Evolutionary conservation across 495 filamentous ascomycete genomes (phyloP).

Genomic region (Hypoxylon cercidicola): DNA sequence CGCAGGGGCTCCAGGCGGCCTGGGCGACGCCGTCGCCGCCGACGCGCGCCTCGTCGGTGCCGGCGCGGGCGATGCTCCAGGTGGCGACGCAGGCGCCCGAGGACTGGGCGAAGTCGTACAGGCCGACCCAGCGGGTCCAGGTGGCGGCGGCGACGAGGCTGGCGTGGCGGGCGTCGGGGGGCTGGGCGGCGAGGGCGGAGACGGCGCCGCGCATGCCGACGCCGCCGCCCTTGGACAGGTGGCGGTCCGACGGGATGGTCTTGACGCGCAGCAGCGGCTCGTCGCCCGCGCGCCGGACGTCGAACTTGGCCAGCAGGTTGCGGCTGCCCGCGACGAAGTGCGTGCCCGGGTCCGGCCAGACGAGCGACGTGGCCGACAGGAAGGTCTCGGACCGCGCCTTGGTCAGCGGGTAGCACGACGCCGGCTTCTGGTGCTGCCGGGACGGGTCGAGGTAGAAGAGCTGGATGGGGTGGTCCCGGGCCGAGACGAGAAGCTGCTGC

Average conservation of each 20-base stretch:
- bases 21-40: slow-evolving; percentile 79
- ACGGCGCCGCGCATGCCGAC: slow-evolving; percentile 87
- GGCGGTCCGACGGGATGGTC: slow-evolving; percentile 80
- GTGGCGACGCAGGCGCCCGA: slow-evolving; percentile 73
- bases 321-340: slow-evolving; percentile 78
- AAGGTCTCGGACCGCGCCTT: slow-evolving; percentile 81
- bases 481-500: slow-evolving; percentile 73
- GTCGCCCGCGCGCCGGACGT: slow-evolving; percentile 71
- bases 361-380: slow-evolving; percentile 77
- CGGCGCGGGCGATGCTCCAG: slow-evolving; percentile 64
- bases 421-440: slow-evolving; percentile 54
- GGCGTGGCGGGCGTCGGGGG: slow-evolving; percentile 39
- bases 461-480: slow-evolving; percentile 78
- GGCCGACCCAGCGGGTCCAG: slow-evolving; percentile 75
- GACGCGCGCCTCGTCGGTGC: slow-evolving; percentile 46
- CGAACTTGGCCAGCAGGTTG: slow-evolving; percentile 80
- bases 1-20: slow-evolving; percentile 83
- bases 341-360: slow-evolving; percentile 69
- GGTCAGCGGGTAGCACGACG: slow-evolving; percentile 75
- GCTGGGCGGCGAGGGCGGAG: slow-evolving; percentile 66
- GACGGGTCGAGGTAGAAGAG: slow-evolving; percentile 59
- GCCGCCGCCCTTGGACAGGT: slow-evolving; percentile 73
- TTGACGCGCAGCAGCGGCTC: slow-evolving; percentile 68
- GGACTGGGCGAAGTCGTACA: slow-evolving; percentile 79
- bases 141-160: slow-evolving; percentile 84